Evolutionary conservation across 108 stramenopile genomes (phyloP).

Genomic region (Bacterosira constricta): DNA sequence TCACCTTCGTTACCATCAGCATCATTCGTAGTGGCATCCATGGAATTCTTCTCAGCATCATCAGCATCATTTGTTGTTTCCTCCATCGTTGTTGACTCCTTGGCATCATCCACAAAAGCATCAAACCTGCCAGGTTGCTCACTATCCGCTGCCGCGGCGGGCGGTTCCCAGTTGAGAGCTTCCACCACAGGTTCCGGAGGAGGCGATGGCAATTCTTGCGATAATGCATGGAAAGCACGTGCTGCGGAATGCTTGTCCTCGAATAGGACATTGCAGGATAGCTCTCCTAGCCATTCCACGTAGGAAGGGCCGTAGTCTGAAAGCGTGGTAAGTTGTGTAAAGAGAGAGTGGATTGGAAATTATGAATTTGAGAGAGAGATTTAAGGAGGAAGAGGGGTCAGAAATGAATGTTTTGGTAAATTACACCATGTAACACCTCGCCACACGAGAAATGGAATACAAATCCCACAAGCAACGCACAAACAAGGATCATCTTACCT

Average conservation of each 20-base stretch:
- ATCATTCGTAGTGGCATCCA: not conserved
- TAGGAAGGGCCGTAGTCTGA: slow-evolving; percentile 83
- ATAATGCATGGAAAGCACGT: slow-evolving; percentile 67
- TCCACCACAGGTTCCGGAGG: slow-evolving; percentile 37
- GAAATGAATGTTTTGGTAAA: no score
- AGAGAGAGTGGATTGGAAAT: not conserved
- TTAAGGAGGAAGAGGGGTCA: no score
- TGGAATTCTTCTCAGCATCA: slow-evolving; percentile 8
- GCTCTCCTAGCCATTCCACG: slow-evolving; percentile 86
- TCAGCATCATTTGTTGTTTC: not conserved
- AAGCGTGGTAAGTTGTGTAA: slow-evolving; percentile 11
- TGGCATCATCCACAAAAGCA: slow-evolving; percentile 7
- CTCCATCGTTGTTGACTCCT: not conserved
- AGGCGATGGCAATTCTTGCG: slow-evolving; percentile 70
- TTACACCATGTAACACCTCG: no score
- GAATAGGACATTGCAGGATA: slow-evolving; percentile 76
- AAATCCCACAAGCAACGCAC: not conserved
- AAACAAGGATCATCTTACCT: no score
- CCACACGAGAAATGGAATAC: not conserved
- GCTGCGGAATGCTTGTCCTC: slow-evolving; percentile 72
- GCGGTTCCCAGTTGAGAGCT: not conserved
- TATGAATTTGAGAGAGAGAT: not conserved
- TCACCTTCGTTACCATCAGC: slow-evolving; percentile 1
- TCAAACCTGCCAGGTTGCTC: not conserved
- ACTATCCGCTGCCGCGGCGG: no score